Evolutionary conservation across 2,329 filamentous ascomycete species (phyloP), one percentile per base, ranked within the genome.

Genomic region (Dactylellina leptospora): DNA sequence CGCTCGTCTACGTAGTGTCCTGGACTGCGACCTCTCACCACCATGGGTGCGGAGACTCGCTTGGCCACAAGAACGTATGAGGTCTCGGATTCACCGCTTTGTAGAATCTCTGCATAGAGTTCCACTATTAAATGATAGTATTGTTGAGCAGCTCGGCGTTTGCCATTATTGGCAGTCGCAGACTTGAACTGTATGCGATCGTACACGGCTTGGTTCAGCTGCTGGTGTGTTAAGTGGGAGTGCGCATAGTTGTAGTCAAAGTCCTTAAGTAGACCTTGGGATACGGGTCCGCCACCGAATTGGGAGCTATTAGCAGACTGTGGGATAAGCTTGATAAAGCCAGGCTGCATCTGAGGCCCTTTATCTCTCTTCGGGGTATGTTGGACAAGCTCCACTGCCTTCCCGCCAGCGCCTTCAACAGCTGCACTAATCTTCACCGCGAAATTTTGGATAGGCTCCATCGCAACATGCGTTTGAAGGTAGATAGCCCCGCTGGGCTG

Each of bases 171-270:
- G 22, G 92, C 91, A 0, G 92, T 96, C 0, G 93, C 92, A 75
- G 91, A 91, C 79, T 96, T 96, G 84, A 96, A 97, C 77, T 96
- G 92, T 55, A 96, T 95, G 9, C 93, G 88, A 78, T 96, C 92
- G 78, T 96, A 97, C 0, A 84, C 85, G 64, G 76, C 77, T 51
- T 77, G 74, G 38, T 76, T 76, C 22, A 75, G 72, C 22, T 62
- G 71, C 33, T 78, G 76, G 66, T 88, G 85, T n/a, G 83, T 82
- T 5, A 75, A 60, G 27, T 79, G 81, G 10, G 76, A 78, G 18
- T 81, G 78, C 2, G 77, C 64, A 22, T 76, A 77, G 16, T 61
- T 74, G 51, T 75, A 76, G 28, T 76, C 76, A 48, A 76, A 75
- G 3, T 77, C 76, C 74, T 84, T 86, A 25, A 81, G 74, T 22